A percentile compares a stretch with the other conserved stretches of the same genome.
Conservation (phyloP, 2,329 filamentous ascomycete species). For the Lasiodiplodia gonubiensis region DNA sequence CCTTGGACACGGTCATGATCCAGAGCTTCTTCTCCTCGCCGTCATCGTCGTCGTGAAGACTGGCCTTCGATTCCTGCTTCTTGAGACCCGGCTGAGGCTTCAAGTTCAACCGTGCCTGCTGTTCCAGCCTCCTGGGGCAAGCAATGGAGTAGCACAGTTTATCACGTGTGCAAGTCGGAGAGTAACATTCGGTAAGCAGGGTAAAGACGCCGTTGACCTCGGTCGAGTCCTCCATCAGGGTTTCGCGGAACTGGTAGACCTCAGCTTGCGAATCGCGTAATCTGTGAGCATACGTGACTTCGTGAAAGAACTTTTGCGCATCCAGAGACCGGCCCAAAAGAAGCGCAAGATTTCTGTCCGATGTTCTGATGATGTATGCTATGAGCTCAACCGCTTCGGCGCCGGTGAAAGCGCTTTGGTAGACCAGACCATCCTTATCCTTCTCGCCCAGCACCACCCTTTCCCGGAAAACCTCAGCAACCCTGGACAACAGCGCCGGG, state of each 20-base stretch:
- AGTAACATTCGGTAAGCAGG: conserved; percentile 95
- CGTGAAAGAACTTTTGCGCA: conserved; percentile 98
- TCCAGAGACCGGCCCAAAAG: conserved; percentile 90
- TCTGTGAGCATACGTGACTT: conserved; percentile 96
- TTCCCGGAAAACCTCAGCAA: conserved; percentile 89
- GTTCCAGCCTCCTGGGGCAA: conserved; percentile 89
- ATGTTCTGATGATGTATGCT: conserved; percentile 95
- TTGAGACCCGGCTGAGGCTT: conserved; percentile 90
- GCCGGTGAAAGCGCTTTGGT: conserved; percentile 96
- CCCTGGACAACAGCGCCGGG: conserved; percentile 88
- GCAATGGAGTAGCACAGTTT: conserved; percentile 98
- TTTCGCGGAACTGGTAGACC: conserved; percentile 96
- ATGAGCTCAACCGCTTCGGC: conserved; percentile 95
- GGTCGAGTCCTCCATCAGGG: conserved; percentile 81
- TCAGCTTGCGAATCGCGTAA: conserved; percentile 92
- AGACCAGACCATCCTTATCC: conserved; percentile 94
- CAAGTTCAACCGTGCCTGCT: conserved; percentile 91
- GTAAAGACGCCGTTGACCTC: conserved; percentile 97
- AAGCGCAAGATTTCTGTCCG: conserved; percentile 90
- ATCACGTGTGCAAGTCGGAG: conserved; percentile 93
- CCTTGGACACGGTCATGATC: conserved; percentile 98
- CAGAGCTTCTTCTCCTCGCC: conserved; percentile 97
- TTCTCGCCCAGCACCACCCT: conserved; percentile 85
- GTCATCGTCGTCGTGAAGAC: conserved; percentile 83
- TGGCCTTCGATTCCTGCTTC: conserved; percentile 70